These are phyloP conservation scores for Solanum paucissectum DNA, from an alignment of 257 asterid genomes.

Conservation along the genomic window DNA sequence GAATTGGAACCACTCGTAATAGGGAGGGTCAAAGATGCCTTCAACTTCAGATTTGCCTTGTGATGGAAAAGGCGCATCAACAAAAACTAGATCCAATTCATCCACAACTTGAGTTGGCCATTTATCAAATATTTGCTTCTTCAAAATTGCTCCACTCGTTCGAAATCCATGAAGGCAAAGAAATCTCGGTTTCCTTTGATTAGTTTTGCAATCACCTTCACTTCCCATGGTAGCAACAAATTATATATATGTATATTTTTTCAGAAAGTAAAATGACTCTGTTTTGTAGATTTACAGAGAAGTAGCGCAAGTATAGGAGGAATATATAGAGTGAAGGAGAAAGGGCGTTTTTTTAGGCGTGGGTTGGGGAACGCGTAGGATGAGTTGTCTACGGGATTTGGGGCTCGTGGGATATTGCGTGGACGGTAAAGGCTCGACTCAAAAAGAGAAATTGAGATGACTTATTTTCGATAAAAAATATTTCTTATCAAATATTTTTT, in stretches of 20 bases:
- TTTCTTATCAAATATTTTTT: no score
- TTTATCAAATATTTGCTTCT: conserved; percentile 55
- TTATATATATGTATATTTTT: no score
- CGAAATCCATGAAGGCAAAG: conserved; percentile 89
- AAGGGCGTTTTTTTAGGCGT: neutral
- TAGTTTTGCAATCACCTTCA: conserved; percentile 7
- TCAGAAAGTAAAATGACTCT: neutral
- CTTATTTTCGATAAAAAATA: no score
- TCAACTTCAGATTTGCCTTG: conserved; percentile 83
- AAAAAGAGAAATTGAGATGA: no score
- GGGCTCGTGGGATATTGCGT: neutral
- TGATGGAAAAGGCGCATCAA: conserved; percentile 68
- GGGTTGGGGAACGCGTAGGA: neutral
- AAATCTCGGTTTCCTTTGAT: conserved; percentile 44
- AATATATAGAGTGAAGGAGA: neutral
- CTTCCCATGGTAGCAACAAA: conserved; percentile 34
- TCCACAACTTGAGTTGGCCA: conserved; percentile 64
- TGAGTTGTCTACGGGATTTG: neutral
- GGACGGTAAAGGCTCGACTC: no score
- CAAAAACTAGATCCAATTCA: conserved; percentile 65
- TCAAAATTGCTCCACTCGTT: conserved; percentile 69
- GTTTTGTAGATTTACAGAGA: neutral
- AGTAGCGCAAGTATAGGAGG: neutral
- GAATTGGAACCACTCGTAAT: conserved; percentile 92
- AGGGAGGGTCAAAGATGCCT: conserved; percentile 92